Base-by-base conservation (phyloP, 2,329 filamentous ascomycete genomes). In the Colletotrichum noveboracense region DNA sequence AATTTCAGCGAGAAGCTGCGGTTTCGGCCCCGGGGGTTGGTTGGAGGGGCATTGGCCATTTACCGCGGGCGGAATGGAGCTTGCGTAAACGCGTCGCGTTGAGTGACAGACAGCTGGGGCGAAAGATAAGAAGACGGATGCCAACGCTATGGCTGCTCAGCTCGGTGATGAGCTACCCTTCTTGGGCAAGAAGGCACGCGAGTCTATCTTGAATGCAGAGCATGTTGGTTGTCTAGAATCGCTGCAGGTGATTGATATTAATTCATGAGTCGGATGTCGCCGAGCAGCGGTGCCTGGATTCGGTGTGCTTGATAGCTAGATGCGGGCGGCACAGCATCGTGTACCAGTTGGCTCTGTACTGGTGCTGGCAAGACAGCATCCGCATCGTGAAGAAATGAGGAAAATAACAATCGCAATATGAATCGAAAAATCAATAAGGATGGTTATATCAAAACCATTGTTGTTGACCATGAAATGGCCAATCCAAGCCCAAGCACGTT, bases 101-200 rank as follows among this genome's bases (percentile, higher is more conserved):
- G 43, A 13, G 7, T 30, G 16, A 32, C 0, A 2, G 21, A 21
- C 12, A 58, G 21, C 24, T 16, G 34, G 24, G 24, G 12, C 6
- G 48, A 58, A 1, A 71, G 62, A 67, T 62, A 67, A 67, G 61
- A 55, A 18, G 26, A 36, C n/a, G n/a, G 62, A 48, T 13, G 5
- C 38, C 8, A 18, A 28, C 28, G 34, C 10, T 24, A 16, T 56
- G 69, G 62, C 56, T 48, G 52, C 61, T 52, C 13, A 26, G 24
- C 5, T 12, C 55, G 61, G 62, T 36, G n/a, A 56, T 62, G 55
- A 72, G 62, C 62, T 72, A 62, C 69, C 69, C 38, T 64, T 75
- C 24, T 66, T 24, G 62, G 69, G 72, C 55, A 75, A 56, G 12
- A 75, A 56, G 36, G 72, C 72, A 72, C 72, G 62, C 69, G 62